Evolutionary conservation across 306 rosid species (phyloP), one percentile per base, ranked within the genome.

Genomic region (Fragaria ananassa): DNA sequence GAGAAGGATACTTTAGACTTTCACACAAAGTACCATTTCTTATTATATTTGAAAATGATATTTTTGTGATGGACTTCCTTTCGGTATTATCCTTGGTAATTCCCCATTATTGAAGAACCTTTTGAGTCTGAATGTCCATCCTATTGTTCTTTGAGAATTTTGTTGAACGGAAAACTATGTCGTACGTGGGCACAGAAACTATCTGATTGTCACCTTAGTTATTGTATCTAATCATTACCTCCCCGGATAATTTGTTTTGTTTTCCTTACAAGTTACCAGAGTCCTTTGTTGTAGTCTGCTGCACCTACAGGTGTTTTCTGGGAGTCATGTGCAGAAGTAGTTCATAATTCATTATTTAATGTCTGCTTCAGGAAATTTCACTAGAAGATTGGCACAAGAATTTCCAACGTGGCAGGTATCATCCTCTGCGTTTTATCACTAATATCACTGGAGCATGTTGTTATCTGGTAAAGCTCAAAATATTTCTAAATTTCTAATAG

Each of bases 321-420:
- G 11, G 39, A 37, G 51, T 74, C 17, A 19, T 31, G 67, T 31
- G 29, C 39, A 13, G 71, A 62, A 78, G 63, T 79, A 47, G 80
- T 77, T 79, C 78, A 45, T 45, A 42, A 70, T 54, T 53, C 49
- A 51, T 23, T 66, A 25, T 61, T 74, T 61, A 72, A 58, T 41
- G 74, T 39, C 49, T 79, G 74, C 72, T 85, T 68, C 88, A 95
- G 98, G 97, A 78, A 89, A 93, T 75, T 95, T 95, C 87, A 88
- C 95, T 72, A 87, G 89, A 84, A 92, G 87, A 84, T 76, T 95
- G 92, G 97, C 87, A 5, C 84, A 83, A 78, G 97, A 89, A 85
- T 95, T 92, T 88, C 97, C 97, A 35, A 84, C 79, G 29, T 95
- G 98, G 96, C 97, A 95, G 97, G 98, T 95, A 89, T 75, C 84